Conservation (phyloP, 192 early-diverging fungal genomes). For the Rhizophagus sp. region DNA sequence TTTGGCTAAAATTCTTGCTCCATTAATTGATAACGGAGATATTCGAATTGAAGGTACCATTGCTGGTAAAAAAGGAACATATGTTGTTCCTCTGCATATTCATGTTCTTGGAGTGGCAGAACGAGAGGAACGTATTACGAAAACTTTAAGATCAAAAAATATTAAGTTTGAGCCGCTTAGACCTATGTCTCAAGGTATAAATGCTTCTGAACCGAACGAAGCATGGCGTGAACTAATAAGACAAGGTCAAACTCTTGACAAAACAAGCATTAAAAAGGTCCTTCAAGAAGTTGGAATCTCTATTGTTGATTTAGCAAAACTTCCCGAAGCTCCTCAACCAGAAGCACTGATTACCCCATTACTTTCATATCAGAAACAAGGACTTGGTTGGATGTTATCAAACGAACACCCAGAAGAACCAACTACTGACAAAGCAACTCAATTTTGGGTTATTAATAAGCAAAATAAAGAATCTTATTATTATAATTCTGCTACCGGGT, state of each 20-base stretch:
- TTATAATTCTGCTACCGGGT: neutral
- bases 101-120: neutral
- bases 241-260: neutral
- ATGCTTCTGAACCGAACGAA: neutral
- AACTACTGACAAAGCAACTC: neutral
- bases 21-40: neutral
- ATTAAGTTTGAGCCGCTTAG: neutral
- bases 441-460: neutral
- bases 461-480: neutral
- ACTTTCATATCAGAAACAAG: conserved; percentile 87
- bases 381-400: conserved; percentile 78
- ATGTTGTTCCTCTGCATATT: neutral
- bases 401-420: conserved; percentile 60
- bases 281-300: neutral
- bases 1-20: neutral
- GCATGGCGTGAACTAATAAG: neutral
- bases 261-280: neutral
- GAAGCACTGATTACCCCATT: conserved; percentile 67
- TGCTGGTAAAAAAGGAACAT: neutral
- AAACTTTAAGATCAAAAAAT: neutral
- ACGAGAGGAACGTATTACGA: neutral
- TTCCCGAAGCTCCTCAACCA: conserved; percentile 71
- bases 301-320: neutral
- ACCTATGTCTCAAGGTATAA: neutral
- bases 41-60: conserved; percentile 9